Conservation (phyloP, 495 filamentous ascomycete species). For the Penicillium ucsense region DNA sequence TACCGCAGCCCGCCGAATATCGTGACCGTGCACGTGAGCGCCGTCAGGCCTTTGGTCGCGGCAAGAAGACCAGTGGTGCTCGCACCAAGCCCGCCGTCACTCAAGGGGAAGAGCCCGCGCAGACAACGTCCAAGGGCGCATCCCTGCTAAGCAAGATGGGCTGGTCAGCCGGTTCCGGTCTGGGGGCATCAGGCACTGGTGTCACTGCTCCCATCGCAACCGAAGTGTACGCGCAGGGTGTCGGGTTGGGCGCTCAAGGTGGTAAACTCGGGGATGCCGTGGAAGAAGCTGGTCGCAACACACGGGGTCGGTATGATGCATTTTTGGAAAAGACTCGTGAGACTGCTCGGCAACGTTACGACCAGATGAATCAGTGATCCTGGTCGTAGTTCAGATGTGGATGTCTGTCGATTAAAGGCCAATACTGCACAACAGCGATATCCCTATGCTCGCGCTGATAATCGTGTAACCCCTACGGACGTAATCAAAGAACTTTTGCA, state of each 20-base stretch:
- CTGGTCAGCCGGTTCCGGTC: slow-evolving; percentile 68
- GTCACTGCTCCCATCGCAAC: slow-evolving; percentile 68
- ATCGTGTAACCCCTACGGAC: no score
- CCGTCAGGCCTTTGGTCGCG: slow-evolving; percentile 60
- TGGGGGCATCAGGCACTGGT: slow-evolving; percentile 73
- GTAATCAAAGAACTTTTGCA: no score
- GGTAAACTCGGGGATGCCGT: slow-evolving; percentile 75
- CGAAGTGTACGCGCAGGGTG: slow-evolving; percentile 71
- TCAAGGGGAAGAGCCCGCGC: slow-evolving; percentile 28
- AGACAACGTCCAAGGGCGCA: slow-evolving; percentile 65
- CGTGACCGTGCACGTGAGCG: slow-evolving; percentile 79
- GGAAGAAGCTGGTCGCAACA: slow-evolving; percentile 68
- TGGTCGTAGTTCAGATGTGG: no score
- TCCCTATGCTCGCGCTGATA: neutral
- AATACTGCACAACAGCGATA: slow-evolving; percentile 1
- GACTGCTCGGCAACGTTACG: slow-evolving; percentile 69
- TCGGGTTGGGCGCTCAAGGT: slow-evolving; percentile 77
- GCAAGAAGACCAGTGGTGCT: slow-evolving; percentile 35
- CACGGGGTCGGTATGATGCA: slow-evolving; percentile 56
- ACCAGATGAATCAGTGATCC: slow-evolving; percentile 39
- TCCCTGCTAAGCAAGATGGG: slow-evolving; percentile 86
- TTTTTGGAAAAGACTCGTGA: slow-evolving; percentile 74
- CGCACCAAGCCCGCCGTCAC: slow-evolving; percentile 19
- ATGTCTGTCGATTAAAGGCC: no score
- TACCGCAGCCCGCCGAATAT: slow-evolving; percentile 42